Percentiles rank a stretch among this genome's conserved stretches.
phyloP scores from a whole-genome alignment of 2,329 filamentous ascomycete species.

The Calonectria henricotiae region DNA sequence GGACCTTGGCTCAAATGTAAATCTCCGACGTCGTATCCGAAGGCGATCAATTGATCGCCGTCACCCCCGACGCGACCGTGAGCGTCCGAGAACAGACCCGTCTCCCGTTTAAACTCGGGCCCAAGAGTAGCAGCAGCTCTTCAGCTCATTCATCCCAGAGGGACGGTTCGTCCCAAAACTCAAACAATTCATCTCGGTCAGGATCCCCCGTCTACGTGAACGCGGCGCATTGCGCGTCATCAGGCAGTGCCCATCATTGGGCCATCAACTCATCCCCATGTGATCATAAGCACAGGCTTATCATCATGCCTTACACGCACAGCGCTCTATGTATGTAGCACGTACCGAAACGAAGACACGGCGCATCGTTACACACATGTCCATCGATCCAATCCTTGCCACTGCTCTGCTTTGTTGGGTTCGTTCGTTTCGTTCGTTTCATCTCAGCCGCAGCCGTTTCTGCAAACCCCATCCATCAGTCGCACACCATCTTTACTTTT shows the following conservation, averaged over 20 bases:
- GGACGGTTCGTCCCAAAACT: slow-evolving; percentile 27
- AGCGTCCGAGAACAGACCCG: slow-evolving; percentile 17
- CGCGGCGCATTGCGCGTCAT: slow-evolving; percentile 25
- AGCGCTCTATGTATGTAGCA: slow-evolving; percentile 16
- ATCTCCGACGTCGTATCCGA: slow-evolving; percentile 21
- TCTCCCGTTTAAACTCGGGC: slow-evolving; percentile 21
- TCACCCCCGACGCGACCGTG: slow-evolving; percentile 11
- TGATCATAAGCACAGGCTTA: slow-evolving; percentile 23
- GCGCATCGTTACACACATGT: slow-evolving; percentile 15
- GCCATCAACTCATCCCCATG: slow-evolving; percentile 15
- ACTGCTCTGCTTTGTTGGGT: slow-evolving; percentile 18
- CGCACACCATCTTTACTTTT: slow-evolving; percentile 24
- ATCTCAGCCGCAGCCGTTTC: slow-evolving; percentile 16
- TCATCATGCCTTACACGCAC: slow-evolving; percentile 17
- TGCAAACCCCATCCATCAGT: slow-evolving; percentile 26
- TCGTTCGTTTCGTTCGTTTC: slow-evolving; percentile 19
- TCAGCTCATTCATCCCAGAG: slow-evolving; percentile 2
- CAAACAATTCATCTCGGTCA: slow-evolving; percentile 10
- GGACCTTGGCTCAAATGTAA: slow-evolving; percentile 22
- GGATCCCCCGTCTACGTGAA: slow-evolving; percentile 12
- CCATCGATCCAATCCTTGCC: slow-evolving; percentile 6
- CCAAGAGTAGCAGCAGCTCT: slow-evolving; percentile 11
- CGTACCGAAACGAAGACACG: slow-evolving; percentile 21
- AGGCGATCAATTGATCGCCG: slow-evolving; percentile 20
- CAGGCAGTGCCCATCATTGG: slow-evolving; percentile 10